Evolutionary conservation across 306 rosid genomes (phyloP), one percentile per base, ranked within the genome.

Genomic region (Prosopis cineraria): DNA sequence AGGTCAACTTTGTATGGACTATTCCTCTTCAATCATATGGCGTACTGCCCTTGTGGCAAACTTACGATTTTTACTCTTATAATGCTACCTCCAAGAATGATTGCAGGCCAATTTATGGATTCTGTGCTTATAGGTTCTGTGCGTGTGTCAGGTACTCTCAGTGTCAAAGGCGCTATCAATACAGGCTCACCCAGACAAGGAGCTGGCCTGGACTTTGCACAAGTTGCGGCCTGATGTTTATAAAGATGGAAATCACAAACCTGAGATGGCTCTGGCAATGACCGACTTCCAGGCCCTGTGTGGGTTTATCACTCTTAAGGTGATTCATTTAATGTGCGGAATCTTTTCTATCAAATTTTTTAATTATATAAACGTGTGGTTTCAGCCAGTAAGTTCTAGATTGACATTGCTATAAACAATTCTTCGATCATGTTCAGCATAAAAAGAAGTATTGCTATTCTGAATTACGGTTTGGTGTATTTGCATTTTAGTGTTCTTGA

Each of bases 121-220:
- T 80, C 10, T 79, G 36, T 75, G 72, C 1, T 71, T 39, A 43
- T 76, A 34, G 30, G 12, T 74, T 73, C 59, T 74, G 66, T 66
- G 7, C 6, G 6, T 50, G 79, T 37, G 16, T 70, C 63, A 95
- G 99, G 96, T 95, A 50, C 90, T 95, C 11, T 95, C 99, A 31
- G 97, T 95, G 78, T 88, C 79, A 16, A 95, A 95, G 70, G 94
- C 96, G 40, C 87, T 93, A 86, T 95, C 99, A 11, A 95, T 95
- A 27, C 99, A 95, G 86, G 99, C 99, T 47, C 99, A 95, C 76
- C 99, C 99, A 0, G 96, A 95, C 71, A 95, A 91, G 90, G 94
- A 93, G 10, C 78, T 91, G 86, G 99, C 99, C 6, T 88, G 87
- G 87, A 56, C 65, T 30, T 79, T 95, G 88, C 98, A 95, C 76